Evolutionary conservation across 2,329 filamentous ascomycete genomes (phyloP).

Genomic region (Apiospora aurea): DNA sequence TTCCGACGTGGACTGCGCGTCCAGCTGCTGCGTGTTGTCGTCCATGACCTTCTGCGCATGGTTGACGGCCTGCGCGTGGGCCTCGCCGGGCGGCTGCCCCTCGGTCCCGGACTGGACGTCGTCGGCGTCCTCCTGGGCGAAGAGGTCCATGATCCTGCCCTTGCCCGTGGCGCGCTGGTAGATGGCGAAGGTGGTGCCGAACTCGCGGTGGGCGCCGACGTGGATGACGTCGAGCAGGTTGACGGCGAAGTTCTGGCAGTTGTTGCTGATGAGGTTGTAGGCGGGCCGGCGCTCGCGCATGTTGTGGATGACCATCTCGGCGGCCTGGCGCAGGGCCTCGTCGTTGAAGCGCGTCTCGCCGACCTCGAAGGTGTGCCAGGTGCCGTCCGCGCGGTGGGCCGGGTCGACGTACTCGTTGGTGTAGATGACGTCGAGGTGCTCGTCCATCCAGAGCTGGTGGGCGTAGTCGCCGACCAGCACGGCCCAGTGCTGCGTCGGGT

Average conservation of each 20-base stretch:
- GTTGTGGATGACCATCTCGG: constrained; percentile 59
- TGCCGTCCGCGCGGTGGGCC: constrained; percentile 49
- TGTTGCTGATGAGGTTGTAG: constrained; percentile 67
- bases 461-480: constrained; percentile 62
- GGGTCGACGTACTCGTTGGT: constrained; percentile 56
- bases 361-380: constrained; percentile 58
- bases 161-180: constrained; percentile 58
- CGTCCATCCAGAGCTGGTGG: constrained; percentile 69
- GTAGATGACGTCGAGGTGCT: constrained; percentile 63
- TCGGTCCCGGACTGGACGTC: constrained; percentile 41
- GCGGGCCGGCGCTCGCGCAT: constrained; percentile 56
- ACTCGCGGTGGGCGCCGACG: constrained; percentile 56
- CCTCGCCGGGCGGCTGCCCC: constrained; percentile 33
- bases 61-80: constrained; percentile 50
- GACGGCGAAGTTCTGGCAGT: constrained; percentile 65
- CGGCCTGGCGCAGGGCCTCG: constrained; percentile 57
- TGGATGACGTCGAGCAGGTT: constrained; percentile 62
- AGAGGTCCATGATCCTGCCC: constrained; percentile 60
- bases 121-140: constrained; percentile 45
- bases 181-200: constrained; percentile 60
- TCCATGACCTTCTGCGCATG: constrained; percentile 61
- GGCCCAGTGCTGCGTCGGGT: constrained; percentile 68
- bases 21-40: constrained; percentile 59
- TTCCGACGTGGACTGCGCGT: constrained; percentile 33
- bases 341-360: constrained; percentile 63